Base-by-base conservation (phyloP, 225 moss, liverwort and hornwort species). In the Climacium dendroides region DNA sequence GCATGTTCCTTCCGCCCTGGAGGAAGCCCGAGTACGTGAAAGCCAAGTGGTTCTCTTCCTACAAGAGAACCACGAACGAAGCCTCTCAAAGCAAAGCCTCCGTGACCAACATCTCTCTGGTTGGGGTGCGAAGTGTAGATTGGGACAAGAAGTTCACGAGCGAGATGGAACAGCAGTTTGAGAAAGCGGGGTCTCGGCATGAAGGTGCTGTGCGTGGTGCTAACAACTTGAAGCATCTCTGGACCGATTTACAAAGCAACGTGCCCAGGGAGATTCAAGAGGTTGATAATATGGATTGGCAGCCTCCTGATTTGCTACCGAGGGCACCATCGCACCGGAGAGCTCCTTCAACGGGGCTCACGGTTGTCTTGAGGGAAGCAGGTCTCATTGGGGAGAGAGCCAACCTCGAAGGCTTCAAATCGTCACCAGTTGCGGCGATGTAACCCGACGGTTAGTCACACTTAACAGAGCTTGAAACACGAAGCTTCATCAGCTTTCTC, bases 1-100 rank as follows among this genome's bases (percentile, higher is more conserved):
- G 95, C 22, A 95, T 98, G 94, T 91, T 90, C 76, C 91, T 98
- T 15, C 97, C 97, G 23, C 97, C 97, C 16, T 98, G 97, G 97
- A 91, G 97, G 82, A 98, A 98, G 88, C 91, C 94, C 9, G 97
- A 96, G 74, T 98, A 98, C 78, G 93, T 96, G 84, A 91, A 89
- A 83, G 97, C 96, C 6, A 98, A 96, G 81, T 98, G 97, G 96
- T 95, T 98, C 73, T 93, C 96, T 26, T 90, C 92, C 13, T 98
- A 98, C 67, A 92, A 92, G 83, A 88, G 97, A 74, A 98, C 97
- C 26, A 96, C 93, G 17, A 96, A 95, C 58, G 93, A 88, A 72
- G 89, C 89, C 34, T 88, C 87, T 10, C 88, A 89, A 54, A 88
- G 86, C 85, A 82, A 61, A 52, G 78, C 54, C 16, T 32, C 83